phyloP scores from a whole-genome alignment of 2,329 filamentous ascomycete species.

The Calycina herbarum region DNA sequence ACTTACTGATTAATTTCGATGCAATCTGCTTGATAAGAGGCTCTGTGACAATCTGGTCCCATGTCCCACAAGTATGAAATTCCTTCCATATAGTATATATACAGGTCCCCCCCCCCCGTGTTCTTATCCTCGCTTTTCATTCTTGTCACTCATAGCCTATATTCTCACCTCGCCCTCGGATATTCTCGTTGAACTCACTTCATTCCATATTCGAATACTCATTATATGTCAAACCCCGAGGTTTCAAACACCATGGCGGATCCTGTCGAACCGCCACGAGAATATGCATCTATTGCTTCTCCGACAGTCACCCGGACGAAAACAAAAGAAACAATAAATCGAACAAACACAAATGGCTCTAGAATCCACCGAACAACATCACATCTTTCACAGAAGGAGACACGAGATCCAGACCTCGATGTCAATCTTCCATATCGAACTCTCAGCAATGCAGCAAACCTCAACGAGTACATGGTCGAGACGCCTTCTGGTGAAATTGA shows the following conservation, averaged over 20 bases:
- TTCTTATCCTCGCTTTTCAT: neutral
- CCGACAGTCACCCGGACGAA: constrained; percentile 17
- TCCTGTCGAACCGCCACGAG: constrained; percentile 8
- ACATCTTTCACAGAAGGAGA: constrained; percentile 30
- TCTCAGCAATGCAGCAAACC: constrained; percentile 58
- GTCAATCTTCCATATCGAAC: constrained; percentile 66
- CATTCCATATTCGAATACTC: neutral
- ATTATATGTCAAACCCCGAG: neutral
- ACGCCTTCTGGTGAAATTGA: constrained; percentile 59
- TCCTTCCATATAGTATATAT: neutral
- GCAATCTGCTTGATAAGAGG: constrained; percentile 7
- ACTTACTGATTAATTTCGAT: neutral
- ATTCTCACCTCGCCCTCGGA: neutral
- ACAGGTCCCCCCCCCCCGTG: neutral
- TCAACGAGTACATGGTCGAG: constrained; percentile 68
- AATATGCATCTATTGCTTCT: constrained; percentile 12
- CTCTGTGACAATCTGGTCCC: constrained; percentile 4
- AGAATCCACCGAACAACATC: constrained; percentile 20
- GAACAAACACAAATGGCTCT: constrained; percentile 21
- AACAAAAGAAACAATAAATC: constrained; percentile 12
- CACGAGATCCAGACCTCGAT: constrained; percentile 40
- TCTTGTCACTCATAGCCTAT: constrained; percentile 2
- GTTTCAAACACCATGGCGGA: constrained; percentile 9
- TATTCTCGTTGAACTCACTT: neutral
- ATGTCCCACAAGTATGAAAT: neutral